Conservation (phyloP, 2,329 filamentous ascomycete species). For the Tolypocladium sp. region DNA sequence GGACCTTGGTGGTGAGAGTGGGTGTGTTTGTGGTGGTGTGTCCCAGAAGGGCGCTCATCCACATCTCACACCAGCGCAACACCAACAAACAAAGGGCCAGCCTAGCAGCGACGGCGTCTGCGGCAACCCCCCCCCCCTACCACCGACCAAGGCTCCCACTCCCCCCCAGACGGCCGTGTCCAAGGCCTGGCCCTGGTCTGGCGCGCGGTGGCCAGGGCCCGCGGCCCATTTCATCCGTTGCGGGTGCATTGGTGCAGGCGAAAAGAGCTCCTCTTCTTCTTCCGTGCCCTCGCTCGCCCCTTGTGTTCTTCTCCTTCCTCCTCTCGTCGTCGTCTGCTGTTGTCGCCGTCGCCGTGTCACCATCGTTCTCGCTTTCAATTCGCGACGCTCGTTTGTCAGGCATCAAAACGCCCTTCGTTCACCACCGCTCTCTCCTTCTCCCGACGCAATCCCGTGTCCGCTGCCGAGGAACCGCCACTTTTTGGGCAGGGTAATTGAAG, state of each 20-base stretch:
- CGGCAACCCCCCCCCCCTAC: neutral
- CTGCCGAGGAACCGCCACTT: neutral
- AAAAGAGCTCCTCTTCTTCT: constrained; percentile 1
- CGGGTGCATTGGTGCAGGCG: constrained; percentile 1
- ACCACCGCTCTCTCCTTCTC: constrained; percentile 7
- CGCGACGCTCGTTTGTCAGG: constrained; percentile 28
- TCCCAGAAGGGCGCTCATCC: neutral
- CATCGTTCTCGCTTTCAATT: constrained; percentile 22
- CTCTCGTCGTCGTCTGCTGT: constrained; percentile 14
- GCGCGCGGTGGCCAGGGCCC: neutral
- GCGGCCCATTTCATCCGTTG: constrained; percentile 1
- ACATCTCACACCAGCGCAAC: neutral
- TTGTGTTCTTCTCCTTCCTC: constrained; percentile 15
- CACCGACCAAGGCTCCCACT: neutral
- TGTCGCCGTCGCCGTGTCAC: constrained; percentile 15
- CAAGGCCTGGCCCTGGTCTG: neutral
- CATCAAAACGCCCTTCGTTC: constrained; percentile 13
- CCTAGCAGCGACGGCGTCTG: neutral
- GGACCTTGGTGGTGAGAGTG: neutral
- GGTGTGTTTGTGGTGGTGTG: neutral
- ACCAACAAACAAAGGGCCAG: neutral
- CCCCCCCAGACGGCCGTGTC: neutral
- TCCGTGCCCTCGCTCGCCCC: constrained; percentile 6
- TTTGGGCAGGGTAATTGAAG: neutral
- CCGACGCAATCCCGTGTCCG: neutral